Evolutionary conservation across 176 grass and related monocot species (phyloP), one percentile per base, ranked within the genome.

Genomic region (Carex scoparia): DNA sequence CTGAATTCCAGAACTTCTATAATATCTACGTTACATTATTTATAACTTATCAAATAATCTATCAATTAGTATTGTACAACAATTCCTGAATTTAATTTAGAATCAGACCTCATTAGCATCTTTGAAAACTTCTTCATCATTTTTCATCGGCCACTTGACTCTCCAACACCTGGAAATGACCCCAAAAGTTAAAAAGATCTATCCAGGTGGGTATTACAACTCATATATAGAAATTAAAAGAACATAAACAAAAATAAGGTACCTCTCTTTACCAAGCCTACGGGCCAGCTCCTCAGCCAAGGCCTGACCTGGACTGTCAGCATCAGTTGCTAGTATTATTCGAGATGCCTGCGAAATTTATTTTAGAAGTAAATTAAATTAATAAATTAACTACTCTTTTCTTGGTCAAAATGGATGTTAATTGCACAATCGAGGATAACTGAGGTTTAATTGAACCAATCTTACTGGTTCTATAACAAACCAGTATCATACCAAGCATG

Each of bases 261-360:
- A 99, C 96, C 96, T 99, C 89, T 95, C 96, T 99, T 95, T 95
- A 84, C 96, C 96, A 89, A 99, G 84, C 19, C 93, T 93, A 63
- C 96, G 93, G 73, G 96, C 96, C 66, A 99, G 61, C 89, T 94
- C 96, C 85, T 99, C 96, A 54, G 91, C 91, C 81, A 99, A 82
- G 78, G 96, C 96, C 84, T 95, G 93, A 72, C 96, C 96, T 37
- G 90, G 91, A 63, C 10, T 27, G 82, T 99, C 91, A 63, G 88
- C 87, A 87, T 95, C 93, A 7, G 93, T 95, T 78, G 96, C 96
- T 84, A 99, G 65, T 89, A 99, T 99, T 94, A 99, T 99, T 65
- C 93, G 92, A 84, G 96, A 99, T 64, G 91, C 93, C 96, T 95
- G 83, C 33, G 2, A 57, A 78, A 28, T 83, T 83, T 18, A 31